Evolutionary conservation across 768 basidiomycete genomes (phyloP).

Genomic region (Suillus subalutaceus): DNA sequence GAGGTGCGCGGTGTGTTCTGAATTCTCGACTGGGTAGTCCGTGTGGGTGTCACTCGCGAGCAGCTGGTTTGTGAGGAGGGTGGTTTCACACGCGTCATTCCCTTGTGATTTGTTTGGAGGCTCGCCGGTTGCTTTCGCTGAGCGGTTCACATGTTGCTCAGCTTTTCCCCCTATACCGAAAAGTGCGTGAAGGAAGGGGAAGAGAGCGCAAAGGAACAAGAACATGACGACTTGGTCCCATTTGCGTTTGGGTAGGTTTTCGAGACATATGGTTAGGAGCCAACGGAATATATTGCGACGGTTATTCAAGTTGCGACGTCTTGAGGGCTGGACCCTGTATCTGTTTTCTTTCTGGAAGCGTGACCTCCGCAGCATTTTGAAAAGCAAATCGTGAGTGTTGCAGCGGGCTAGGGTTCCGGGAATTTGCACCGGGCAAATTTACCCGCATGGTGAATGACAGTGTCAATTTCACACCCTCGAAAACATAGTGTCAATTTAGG

Average conservation of each 20-base stretch:
- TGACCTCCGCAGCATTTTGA: not conserved
- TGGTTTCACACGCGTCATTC: not conserved
- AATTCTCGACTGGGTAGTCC: conserved; percentile 24
- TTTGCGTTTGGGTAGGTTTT: conserved; percentile 15
- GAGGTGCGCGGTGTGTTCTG: conserved; percentile 20
- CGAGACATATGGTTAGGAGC: not conserved
- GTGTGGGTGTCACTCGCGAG: conserved; percentile 11
- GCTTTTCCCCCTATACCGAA: conserved; percentile 22
- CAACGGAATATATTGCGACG: not conserved
- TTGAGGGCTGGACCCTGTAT: not conserved
- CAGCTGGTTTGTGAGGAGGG: conserved; percentile 2
- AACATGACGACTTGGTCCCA: conserved; percentile 28
- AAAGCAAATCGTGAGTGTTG: not conserved
- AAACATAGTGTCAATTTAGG: no score
- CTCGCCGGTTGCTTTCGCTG: conserved; percentile 3
- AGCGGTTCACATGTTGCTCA: conserved; percentile 7
- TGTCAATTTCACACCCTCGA: no score
- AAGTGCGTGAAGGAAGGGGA: conserved; percentile 30
- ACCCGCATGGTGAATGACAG: no score
- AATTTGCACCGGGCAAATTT: no score
- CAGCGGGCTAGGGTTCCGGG: no score
- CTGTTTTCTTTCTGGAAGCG: not conserved
- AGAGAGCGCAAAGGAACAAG: conserved; percentile 27
- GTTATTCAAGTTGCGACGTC: not conserved
- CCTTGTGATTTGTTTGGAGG: conserved; percentile 3